Evolutionary conservation across 2,329 filamentous ascomycete genomes (phyloP).

Genomic region (Botrytis tulipae): DNA sequence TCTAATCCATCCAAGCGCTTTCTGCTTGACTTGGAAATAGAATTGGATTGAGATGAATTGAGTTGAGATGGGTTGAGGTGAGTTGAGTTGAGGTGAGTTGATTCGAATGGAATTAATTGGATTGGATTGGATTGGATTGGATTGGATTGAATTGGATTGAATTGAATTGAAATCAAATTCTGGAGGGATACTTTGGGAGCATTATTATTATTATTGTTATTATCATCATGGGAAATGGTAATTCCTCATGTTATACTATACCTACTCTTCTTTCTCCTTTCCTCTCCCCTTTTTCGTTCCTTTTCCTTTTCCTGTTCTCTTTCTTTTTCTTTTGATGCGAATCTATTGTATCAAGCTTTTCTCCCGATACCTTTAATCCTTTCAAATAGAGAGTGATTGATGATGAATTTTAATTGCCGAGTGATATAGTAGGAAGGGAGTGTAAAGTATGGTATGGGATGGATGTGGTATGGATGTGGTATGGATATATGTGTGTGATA

Average conservation of each 20-base stretch:
- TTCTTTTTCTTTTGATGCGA: background rate
- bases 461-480: background rate
- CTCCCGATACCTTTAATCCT: background rate
- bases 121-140: no score
- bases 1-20: conserved; percentile 9
- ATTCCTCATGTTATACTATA: background rate
- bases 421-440: background rate
- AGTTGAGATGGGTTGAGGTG: no score
- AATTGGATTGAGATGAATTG: background rate
- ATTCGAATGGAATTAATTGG: no score
- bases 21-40: background rate
- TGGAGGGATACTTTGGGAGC: background rate
- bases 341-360: background rate
- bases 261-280: background rate
- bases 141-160: no score
- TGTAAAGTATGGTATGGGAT: no score
- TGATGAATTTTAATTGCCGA: background rate
- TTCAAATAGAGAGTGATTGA: background rate
- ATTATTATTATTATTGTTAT: background rate
- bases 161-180: background rate
- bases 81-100: no score
- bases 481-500: background rate
- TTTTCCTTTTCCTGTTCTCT: background rate
- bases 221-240: background rate
- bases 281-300: background rate